Percentiles rank a stretch among this genome's conserved stretches.
Conservation (phyloP, 192 early-diverging fungal species). For the Oehlia diaphana region DNA sequence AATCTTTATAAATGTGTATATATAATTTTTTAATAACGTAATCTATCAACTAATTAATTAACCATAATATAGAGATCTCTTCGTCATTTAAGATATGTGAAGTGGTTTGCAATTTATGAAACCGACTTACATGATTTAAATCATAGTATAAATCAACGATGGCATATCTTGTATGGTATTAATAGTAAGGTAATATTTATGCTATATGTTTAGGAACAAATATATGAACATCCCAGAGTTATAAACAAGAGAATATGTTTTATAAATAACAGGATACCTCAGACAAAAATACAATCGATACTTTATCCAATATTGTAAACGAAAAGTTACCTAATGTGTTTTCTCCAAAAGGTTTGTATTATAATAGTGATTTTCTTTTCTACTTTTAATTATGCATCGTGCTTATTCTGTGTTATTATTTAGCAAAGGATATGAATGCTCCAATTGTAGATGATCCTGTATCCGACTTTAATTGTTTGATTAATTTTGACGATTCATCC, state of each 20-base stretch:
- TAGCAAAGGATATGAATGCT: slow-evolving; percentile 45
- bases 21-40: neutral
- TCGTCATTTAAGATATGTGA: slow-evolving; percentile 48
- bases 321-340: slow-evolving; percentile 42
- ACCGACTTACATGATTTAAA: slow-evolving; percentile 45
- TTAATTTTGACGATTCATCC: slow-evolving; percentile 35
- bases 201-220: neutral
- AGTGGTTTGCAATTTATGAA: slow-evolving; percentile 45
- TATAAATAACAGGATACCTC: slow-evolving; percentile 28
- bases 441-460: slow-evolving; percentile 38
- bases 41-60: neutral
- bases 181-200: slow-evolving; percentile 29
- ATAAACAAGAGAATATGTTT: no score
- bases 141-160: slow-evolving; percentile 51
- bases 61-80: slow-evolving; percentile 27
- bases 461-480: slow-evolving; percentile 35
- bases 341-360: slow-evolving; percentile 35
- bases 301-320: slow-evolving; percentile 36
- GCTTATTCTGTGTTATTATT: neutral
- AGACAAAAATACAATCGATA: slow-evolving; percentile 34
- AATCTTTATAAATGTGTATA: no score
- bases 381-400: neutral
- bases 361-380: neutral
- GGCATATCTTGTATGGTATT: slow-evolving; percentile 46
- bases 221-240: neutral